Evolutionary conservation across 2,329 filamentous ascomycete species (phyloP).

Genomic region (Ophiocordyceps camponoti-floridani): DNA sequence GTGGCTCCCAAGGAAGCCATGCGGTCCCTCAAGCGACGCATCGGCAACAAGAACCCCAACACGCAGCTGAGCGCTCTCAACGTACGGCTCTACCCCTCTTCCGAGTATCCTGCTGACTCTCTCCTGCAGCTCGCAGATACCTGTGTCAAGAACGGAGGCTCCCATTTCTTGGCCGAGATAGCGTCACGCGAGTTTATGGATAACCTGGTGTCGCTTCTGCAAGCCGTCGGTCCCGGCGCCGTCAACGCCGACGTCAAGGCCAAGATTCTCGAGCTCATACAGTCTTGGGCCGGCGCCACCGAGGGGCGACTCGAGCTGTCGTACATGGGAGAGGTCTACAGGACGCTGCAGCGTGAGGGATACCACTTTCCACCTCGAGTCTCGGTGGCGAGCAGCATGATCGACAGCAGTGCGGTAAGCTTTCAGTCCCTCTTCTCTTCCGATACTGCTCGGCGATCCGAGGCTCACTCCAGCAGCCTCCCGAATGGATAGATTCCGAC

Average conservation of each 20-base stretch:
- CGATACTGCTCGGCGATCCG: too few relatives aligned
- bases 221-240: conserved; percentile 54
- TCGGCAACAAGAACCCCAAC: conserved; percentile 96
- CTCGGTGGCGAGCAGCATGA: conserved; percentile 87
- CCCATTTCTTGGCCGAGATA: conserved; percentile 88
- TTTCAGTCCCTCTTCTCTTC: background rate
- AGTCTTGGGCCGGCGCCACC: conserved; percentile 81
- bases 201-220: conserved; percentile 78
- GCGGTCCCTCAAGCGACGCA: conserved; percentile 83
- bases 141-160: conserved; percentile 94
- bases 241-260: conserved; percentile 71
- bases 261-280: conserved; percentile 86
- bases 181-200: conserved; percentile 98
- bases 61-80: conserved; percentile 89
- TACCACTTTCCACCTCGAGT: conserved; percentile 78
- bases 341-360: conserved; percentile 63
- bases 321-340: conserved; percentile 83
- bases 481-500: conserved; percentile 94
- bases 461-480: conserved; percentile 41
- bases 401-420: conserved; percentile 83
- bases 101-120: background rate
- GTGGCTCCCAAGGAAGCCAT: conserved; percentile 96
- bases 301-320: conserved; percentile 66
- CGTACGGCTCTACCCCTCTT: conserved; percentile 26
- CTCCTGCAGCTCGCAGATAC: conserved; percentile 71